Evolutionary conservation across 345 rosid species (phyloP), one percentile per base, ranked within the genome.

Genomic region (Anacardium occidentale): DNA sequence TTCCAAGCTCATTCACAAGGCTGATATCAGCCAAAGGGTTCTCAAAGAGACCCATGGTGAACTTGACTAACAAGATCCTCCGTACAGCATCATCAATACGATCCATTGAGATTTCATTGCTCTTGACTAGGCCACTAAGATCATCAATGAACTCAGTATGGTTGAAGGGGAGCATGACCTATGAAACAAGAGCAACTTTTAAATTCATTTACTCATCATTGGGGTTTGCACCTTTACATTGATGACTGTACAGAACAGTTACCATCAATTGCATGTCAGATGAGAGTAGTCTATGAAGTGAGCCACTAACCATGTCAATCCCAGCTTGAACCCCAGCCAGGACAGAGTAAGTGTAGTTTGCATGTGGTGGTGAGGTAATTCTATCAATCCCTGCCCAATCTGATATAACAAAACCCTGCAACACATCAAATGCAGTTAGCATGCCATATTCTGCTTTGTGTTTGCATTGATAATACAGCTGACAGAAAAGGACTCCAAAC

Each of bases 321-420:
- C 99, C 99, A 78, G 99, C 99, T 69, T 76, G 77, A 78, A 95
- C 85, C 10, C 91, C 90, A 50, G 84, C 89, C 80, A 71, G 84
- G 70, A 95, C 87, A 25, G 98, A 95, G 76, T 83, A 92, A 24
- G 97, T 83, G 76, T 89, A 95, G 82, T 95, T 84, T 5, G 79
- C 75, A 76, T 88, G 90, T 5, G 92, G 88, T 34, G 97, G 94
- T 48, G 88, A 72, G 48, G 99, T 90, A 71, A 95, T 89, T 76
- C 88, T 87, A 72, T 95, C 97, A 74, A 95, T 80, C 12, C 99
- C 98, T 78, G 91, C 81, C 98, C 99, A 94, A 82, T 94, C 98
- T 21, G 99, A 91, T 66, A 91, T 92, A 63, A 92, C 94, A 78
- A 95, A 92, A 68, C 99, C 97, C 98, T 95, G 85, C 70, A 71